phyloP scores from a whole-genome alignment of 2,329 filamentous ascomycete genomes.

The Phaeosphaeriaceae sp. region DNA sequence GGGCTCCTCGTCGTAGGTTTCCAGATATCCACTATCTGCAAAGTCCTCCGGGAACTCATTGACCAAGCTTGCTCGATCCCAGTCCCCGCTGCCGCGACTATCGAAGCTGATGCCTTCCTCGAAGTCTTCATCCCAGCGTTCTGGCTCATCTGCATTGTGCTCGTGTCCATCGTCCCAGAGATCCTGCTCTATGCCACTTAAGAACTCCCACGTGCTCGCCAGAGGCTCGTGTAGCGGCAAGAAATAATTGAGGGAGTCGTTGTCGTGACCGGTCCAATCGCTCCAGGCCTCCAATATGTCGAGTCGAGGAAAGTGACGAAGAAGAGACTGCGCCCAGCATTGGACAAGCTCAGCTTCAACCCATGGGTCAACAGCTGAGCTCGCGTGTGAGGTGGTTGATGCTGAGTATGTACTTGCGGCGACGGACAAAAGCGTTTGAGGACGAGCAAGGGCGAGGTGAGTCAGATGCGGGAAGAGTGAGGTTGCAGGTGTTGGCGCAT shows the following conservation, averaged over 20 bases:
- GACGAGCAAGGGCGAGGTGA: constrained; percentile 37
- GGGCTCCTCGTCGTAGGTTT: constrained; percentile 25
- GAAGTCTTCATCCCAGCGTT: constrained; percentile 10
- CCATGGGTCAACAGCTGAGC: constrained; percentile 20
- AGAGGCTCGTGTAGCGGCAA: constrained; percentile 38
- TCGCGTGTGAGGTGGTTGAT: constrained; percentile 17
- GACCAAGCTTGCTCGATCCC: constrained; percentile 19
- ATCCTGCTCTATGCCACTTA: constrained; percentile 43
- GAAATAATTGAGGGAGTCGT: constrained; percentile 40
- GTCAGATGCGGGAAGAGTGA: constrained; percentile 34
- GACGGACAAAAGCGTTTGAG: constrained; percentile 33
- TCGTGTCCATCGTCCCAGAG: constrained; percentile 41
- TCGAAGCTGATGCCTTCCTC: constrained; percentile 23
- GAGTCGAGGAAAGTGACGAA: constrained; percentile 35
- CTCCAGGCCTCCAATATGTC: constrained; percentile 45
- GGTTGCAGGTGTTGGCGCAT: not conserved
- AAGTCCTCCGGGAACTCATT: constrained; percentile 16
- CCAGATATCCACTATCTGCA: constrained; percentile 8
- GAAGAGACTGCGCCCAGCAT: constrained; percentile 34
- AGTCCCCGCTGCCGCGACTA: constrained; percentile 17
- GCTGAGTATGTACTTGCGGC: constrained; percentile 19
- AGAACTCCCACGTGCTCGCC: constrained; percentile 42
- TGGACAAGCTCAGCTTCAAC: constrained; percentile 37
- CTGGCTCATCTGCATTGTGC: constrained; percentile 2
- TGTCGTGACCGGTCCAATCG: constrained; percentile 38